These are phyloP conservation scores for Myxozyma kluyveri DNA, from an alignment of 805 yeast species.

Conservation along the genomic window DNA sequence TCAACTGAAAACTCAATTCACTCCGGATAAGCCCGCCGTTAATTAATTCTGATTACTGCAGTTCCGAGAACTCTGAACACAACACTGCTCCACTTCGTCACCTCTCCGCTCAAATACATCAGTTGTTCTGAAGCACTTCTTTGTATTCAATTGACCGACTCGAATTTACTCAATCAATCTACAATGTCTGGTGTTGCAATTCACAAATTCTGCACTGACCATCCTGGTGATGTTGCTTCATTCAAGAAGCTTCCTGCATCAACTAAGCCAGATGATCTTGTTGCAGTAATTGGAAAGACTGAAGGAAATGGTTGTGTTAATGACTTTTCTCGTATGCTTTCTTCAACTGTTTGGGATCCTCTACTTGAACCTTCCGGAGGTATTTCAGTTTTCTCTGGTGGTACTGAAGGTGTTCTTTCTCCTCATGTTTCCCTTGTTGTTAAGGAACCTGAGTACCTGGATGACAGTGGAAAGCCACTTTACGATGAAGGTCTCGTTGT, in stretches of 20 bases:
- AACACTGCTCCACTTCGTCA: too few species aligned
- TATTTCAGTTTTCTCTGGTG: conserved; percentile 30
- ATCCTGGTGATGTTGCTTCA: conserved; percentile 28
- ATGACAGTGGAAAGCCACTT: conserved; percentile 14
- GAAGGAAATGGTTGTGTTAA: conserved; percentile 30
- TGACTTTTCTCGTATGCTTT: conserved; percentile 30
- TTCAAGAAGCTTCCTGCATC: conserved; percentile 16
- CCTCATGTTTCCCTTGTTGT: conserved; percentile 27
- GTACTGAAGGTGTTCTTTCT: conserved; percentile 29
- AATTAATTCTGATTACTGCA: too few species aligned
- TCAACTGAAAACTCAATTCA: too few species aligned
- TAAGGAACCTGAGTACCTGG: conserved; percentile 21
- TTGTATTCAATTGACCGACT: too few species aligned
- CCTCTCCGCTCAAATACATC: too few species aligned
- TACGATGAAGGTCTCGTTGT: conserved; percentile 28
- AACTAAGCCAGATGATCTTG: conserved; percentile 16
- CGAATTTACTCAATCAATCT: background rate
- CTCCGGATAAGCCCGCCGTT: too few species aligned
- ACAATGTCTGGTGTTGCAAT: conserved; percentile 28
- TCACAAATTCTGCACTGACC: conserved; percentile 23
- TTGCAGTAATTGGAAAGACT: conserved; percentile 29
- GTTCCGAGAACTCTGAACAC: too few species aligned
- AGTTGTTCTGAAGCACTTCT: too few species aligned
- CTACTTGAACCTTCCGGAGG: conserved; percentile 21
- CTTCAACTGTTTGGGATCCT: conserved; percentile 29